phyloP scores from a whole-genome alignment of 495 filamentous ascomycete genomes.

The Daldinia bambusicola region DNA sequence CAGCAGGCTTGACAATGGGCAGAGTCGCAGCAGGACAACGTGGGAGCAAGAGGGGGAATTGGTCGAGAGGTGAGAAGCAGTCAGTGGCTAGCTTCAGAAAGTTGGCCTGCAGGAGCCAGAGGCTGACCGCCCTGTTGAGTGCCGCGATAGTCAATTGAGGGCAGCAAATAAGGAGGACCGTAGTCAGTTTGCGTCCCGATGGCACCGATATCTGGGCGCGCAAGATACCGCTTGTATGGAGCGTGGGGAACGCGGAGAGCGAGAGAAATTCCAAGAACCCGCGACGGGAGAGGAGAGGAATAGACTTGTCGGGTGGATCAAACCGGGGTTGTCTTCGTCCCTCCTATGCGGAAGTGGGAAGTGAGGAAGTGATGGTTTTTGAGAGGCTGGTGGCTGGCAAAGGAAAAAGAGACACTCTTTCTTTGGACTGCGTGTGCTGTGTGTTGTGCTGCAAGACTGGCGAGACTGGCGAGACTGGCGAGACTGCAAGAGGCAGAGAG shows the following conservation, averaged over 20 bases:
- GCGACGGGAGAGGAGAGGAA: conserved; percentile 31
- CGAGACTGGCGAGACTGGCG: not conserved
- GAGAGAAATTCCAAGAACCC: conserved; percentile 32
- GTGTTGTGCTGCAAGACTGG: not conserved
- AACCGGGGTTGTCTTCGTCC: conserved; percentile 6
- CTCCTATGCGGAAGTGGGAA: conserved; percentile 15
- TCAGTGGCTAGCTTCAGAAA: conserved; percentile 49
- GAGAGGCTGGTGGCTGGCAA: conserved; percentile 1
- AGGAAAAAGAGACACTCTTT: not conserved
- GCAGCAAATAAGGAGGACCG: conserved; percentile 50
- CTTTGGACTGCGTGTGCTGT: not conserved
- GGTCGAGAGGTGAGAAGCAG: conserved; percentile 42
- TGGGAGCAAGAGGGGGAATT: conserved; percentile 50
- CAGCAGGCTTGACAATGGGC: conserved; percentile 43
- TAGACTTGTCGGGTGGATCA: conserved; percentile 13
- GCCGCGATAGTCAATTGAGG: conserved; percentile 50
- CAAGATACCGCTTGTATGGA: conserved; percentile 40
- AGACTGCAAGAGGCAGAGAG: not conserved
- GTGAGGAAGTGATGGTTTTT: not conserved
- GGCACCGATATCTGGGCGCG: conserved; percentile 46
- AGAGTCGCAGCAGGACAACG: conserved; percentile 51
- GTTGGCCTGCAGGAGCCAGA: conserved; percentile 45
- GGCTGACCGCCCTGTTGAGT: conserved; percentile 48
- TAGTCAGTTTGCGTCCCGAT: conserved; percentile 47
- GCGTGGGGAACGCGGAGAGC: conserved; percentile 48